A percentile compares a stretch with the other conserved stretches of the same genome.
Conservation (phyloP, 2,329 filamentous ascomycete species). For the Fusarium nematophilum region DNA sequence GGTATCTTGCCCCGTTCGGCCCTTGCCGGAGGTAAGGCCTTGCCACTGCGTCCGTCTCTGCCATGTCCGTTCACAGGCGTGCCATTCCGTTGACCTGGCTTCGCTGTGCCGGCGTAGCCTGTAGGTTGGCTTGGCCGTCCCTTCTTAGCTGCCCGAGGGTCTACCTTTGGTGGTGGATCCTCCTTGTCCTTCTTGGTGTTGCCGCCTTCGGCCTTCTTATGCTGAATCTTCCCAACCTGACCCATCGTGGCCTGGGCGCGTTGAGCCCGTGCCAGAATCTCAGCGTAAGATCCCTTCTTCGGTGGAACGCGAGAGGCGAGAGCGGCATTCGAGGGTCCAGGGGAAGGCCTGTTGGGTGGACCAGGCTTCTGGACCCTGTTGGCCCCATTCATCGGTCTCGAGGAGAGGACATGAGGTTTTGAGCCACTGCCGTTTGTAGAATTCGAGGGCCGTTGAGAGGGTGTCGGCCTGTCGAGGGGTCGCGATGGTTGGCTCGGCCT, state of each 20-base stretch:
- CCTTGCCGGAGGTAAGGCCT: slow-evolving; percentile 29
- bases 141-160: slow-evolving; percentile 40
- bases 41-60: slow-evolving; percentile 39
- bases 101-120: slow-evolving; percentile 49
- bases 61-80: slow-evolving; percentile 38
- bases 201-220: slow-evolving; percentile 77
- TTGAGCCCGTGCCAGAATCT: slow-evolving; percentile 79
- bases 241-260: slow-evolving; percentile 70
- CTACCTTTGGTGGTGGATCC: slow-evolving; percentile 47
- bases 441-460: slow-evolving; percentile 39
- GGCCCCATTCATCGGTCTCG: slow-evolving; percentile 42
- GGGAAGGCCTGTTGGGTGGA: slow-evolving; percentile 38
- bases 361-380: slow-evolving; percentile 42
- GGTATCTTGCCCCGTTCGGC: slow-evolving; percentile 35
- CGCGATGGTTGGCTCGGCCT: slow-evolving; percentile 38
- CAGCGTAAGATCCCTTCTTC: slow-evolving; percentile 80
- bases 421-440: slow-evolving; percentile 20
- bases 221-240: slow-evolving; percentile 78
- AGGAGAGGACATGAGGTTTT: slow-evolving; percentile 37
- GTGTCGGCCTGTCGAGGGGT: slow-evolving; percentile 41
- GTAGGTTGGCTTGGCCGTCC: slow-evolving; percentile 25
- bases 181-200: slow-evolving; percentile 60
- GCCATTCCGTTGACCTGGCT: slow-evolving; percentile 41
- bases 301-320: slow-evolving; percentile 59
- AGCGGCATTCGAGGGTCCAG: slow-evolving; percentile 51